These are phyloP conservation scores for Chaetomium tenue DNA, from an alignment of 495 filamentous ascomycete species.

Conservation along the genomic window DNA sequence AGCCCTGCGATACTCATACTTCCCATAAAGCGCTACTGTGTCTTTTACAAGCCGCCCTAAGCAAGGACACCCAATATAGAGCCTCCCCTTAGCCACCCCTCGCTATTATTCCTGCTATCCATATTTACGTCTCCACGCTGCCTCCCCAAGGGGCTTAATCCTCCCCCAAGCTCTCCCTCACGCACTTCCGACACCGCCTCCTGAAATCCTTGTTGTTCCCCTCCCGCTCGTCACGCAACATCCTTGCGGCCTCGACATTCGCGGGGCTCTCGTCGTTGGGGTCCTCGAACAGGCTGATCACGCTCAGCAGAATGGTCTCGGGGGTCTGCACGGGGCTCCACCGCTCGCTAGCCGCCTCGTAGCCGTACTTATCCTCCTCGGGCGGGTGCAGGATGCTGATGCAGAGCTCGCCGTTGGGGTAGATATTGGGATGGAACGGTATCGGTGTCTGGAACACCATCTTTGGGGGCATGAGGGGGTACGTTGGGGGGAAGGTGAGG, in stretches of 20 bases:
- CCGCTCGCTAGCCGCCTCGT: constrained; percentile 86
- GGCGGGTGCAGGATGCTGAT: constrained; percentile 97
- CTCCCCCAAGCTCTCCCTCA: constrained; percentile 81
- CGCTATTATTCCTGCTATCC: neutral
- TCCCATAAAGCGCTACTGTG: too few relatives aligned
- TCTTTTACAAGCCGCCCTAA: too few relatives aligned
- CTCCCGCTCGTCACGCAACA: constrained; percentile 80
- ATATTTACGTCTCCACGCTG: neutral
- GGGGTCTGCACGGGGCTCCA: constrained; percentile 98
- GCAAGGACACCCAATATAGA: neutral
- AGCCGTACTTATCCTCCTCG: constrained; percentile 93
- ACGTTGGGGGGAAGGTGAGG: constrained; percentile 75
- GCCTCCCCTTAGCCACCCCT: neutral
- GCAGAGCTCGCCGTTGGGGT: constrained; percentile 84
- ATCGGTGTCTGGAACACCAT: constrained; percentile 86
- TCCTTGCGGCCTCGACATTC: constrained; percentile 84
- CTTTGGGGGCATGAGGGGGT: constrained; percentile 86
- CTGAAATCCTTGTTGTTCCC: constrained; percentile 64
- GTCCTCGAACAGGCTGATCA: constrained; percentile 88
- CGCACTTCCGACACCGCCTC: constrained; percentile 71
- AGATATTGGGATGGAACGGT: constrained; percentile 93
- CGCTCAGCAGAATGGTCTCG: constrained; percentile 87
- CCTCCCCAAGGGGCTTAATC: constrained; percentile 50
- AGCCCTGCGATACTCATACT: too few relatives aligned
- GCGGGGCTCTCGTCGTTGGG: constrained; percentile 96